Percentiles rank a stretch among this genome's conserved stretches.
Conservation (phyloP, 2,329 filamentous ascomycete species). For the Plectosphaerella sp. region DNA sequence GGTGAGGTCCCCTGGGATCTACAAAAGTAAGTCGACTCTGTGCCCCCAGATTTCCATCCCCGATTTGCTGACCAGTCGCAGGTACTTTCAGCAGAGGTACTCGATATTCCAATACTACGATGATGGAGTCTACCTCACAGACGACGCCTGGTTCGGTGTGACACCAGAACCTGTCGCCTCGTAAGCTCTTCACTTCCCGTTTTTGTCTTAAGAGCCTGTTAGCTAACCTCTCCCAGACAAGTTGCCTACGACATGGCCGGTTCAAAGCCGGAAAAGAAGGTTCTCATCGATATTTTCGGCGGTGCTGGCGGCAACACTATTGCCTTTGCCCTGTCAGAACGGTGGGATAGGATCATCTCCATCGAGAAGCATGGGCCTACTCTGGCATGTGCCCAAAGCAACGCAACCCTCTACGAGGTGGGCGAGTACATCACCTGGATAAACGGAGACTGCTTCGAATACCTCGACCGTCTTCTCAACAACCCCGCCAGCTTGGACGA, state of each 20-base stretch:
- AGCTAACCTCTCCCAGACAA: constrained; percentile 42
- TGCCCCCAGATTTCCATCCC: background rate
- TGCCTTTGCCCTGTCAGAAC: constrained; percentile 77
- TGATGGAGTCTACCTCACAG: constrained; percentile 83
- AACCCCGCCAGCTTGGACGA: constrained; percentile 29
- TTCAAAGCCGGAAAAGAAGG: constrained; percentile 50
- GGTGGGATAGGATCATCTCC: constrained; percentile 80
- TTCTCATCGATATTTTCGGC: constrained; percentile 83
- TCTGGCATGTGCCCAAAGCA: constrained; percentile 86
- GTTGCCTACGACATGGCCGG: constrained; percentile 69
- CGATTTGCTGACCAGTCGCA: constrained; percentile 25
- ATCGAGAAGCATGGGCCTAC: constrained; percentile 80
- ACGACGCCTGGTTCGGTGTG: constrained; percentile 94
- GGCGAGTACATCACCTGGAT: constrained; percentile 74
- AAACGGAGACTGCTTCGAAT: constrained; percentile 79
- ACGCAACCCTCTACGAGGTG: constrained; percentile 82
- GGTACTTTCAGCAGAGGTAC: constrained; percentile 88
- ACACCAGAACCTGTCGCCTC: constrained; percentile 88
- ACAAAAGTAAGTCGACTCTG: constrained; percentile 63
- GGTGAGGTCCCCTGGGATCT: constrained; percentile 77
- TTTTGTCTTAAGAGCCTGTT: background rate
- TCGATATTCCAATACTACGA: constrained; percentile 86
- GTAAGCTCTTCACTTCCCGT: constrained; percentile 40
- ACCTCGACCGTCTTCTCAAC: constrained; percentile 45
- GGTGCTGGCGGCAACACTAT: constrained; percentile 93